Evolutionary conservation across 164 flowering plant genomes (phyloP).

Genomic region (Vitis cinerea): DNA sequence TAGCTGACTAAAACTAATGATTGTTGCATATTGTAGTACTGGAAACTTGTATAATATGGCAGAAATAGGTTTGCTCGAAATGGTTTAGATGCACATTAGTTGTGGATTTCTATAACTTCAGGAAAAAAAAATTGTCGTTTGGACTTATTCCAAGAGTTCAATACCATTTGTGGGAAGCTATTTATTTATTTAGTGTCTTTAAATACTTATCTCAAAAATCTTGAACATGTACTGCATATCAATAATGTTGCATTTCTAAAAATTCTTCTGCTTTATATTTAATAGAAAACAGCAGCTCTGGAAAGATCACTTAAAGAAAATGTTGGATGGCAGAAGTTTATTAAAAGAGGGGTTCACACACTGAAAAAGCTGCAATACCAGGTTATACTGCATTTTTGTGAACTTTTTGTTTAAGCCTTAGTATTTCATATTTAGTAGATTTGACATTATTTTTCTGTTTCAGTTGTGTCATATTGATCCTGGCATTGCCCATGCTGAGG

Average conservation of each 20-base stretch:
- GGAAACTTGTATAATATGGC: no score
- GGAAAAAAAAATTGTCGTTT: no score
- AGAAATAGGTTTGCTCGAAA: no score
- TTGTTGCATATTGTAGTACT: no score
- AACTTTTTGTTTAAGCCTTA: background rate
- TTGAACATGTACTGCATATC: no score
- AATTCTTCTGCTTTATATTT: background rate
- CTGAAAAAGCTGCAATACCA: constrained; percentile 83
- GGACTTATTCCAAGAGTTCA: no score
- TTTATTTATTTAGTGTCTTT: no score
- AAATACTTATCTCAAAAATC: no score
- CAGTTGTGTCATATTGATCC: constrained; percentile 77
- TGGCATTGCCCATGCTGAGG: constrained; percentile 60
- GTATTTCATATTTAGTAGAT: background rate
- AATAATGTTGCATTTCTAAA: background rate
- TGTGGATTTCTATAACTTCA: no score
- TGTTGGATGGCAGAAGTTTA: constrained; percentile 71
- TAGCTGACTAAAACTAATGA: no score
- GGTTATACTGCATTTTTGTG: constrained; percentile 37
- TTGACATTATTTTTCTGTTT: constrained; percentile 10
- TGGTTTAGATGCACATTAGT: no score
- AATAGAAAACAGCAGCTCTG: constrained; percentile 60
- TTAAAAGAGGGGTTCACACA: constrained; percentile 87
- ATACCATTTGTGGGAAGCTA: no score
- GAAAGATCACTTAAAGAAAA: constrained; percentile 63